Percentiles rank a stretch among this genome's conserved stretches.
These are phyloP conservation scores for Calendula officinalis DNA, from an alignment of 129 eudicot species.

Conservation along the genomic window DNA sequence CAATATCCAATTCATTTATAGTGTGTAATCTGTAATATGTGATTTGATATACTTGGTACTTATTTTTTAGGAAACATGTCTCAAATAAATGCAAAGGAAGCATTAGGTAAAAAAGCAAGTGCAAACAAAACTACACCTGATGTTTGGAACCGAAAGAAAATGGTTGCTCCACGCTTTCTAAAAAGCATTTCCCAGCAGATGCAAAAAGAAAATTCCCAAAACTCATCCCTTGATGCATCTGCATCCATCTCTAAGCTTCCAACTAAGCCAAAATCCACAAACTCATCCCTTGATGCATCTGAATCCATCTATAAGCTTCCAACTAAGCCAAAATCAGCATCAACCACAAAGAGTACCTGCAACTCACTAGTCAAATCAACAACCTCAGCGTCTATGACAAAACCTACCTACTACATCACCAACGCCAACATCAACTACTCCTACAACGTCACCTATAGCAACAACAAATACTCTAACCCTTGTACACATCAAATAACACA, in stretches of 20 bases:
- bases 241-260: too few species aligned
- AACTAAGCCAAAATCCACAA: too few species aligned
- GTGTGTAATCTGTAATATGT: background rate
- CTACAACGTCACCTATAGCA: too few species aligned
- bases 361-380: background rate
- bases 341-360: background rate
- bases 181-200: too few species aligned
- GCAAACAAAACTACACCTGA: background rate
- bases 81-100: background rate
- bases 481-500: too few species aligned
- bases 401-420: background rate
- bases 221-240: too few species aligned
- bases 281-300: too few species aligned
- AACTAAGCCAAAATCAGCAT: background rate
- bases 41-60: background rate
- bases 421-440: background rate
- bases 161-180: background rate
- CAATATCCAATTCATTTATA: background rate
- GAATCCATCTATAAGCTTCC: background rate
- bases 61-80: background rate
- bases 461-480: too few species aligned
- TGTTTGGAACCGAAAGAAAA: background rate
- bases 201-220: too few species aligned
- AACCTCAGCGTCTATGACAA: background rate
- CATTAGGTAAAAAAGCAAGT: background rate